Conservation (phyloP, 2,329 filamentous ascomycete genomes). For the Geosmithia putterillii region DNA sequence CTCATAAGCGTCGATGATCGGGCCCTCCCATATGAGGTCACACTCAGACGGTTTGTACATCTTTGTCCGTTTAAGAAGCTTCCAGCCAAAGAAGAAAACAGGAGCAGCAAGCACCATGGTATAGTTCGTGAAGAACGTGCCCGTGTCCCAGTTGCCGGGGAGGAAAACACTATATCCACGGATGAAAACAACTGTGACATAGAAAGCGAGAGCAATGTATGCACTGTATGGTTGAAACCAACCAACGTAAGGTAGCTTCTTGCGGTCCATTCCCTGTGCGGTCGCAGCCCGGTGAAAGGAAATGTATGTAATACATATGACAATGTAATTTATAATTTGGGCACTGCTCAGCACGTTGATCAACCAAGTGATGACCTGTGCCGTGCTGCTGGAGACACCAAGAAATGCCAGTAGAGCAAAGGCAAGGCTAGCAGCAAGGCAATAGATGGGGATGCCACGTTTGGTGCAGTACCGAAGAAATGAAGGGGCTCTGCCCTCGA, state of each 20-base stretch:
- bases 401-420: slow-evolving; percentile 42
- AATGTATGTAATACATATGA: slow-evolving; percentile 33
- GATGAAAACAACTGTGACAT: neutral
- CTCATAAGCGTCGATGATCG: slow-evolving; percentile 45
- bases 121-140: slow-evolving; percentile 36
- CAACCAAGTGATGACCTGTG: slow-evolving; percentile 39
- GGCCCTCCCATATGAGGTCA: slow-evolving; percentile 49
- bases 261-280: slow-evolving; percentile 38
- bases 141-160: slow-evolving; percentile 35
- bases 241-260: slow-evolving; percentile 41
- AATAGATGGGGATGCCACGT: slow-evolving; percentile 48
- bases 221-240: slow-evolving; percentile 46
- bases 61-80: slow-evolving; percentile 47
- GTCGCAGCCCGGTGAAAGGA: slow-evolving; percentile 37
- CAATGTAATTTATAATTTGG: slow-evolving; percentile 50
- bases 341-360: slow-evolving; percentile 43
- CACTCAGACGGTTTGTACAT: slow-evolving; percentile 38
- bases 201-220: slow-evolving; percentile 19
- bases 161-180: slow-evolving; percentile 19
- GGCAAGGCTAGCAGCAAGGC: slow-evolving; percentile 37
- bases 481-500: slow-evolving; percentile 33
- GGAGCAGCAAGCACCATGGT: slow-evolving; percentile 42
- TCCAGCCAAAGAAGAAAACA: slow-evolving; percentile 48
- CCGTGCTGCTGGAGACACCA: slow-evolving; percentile 32
- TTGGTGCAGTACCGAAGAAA: slow-evolving; percentile 46